Evolutionary conservation across 345 rosid species (phyloP).

Genomic region (Geranium brycei): DNA sequence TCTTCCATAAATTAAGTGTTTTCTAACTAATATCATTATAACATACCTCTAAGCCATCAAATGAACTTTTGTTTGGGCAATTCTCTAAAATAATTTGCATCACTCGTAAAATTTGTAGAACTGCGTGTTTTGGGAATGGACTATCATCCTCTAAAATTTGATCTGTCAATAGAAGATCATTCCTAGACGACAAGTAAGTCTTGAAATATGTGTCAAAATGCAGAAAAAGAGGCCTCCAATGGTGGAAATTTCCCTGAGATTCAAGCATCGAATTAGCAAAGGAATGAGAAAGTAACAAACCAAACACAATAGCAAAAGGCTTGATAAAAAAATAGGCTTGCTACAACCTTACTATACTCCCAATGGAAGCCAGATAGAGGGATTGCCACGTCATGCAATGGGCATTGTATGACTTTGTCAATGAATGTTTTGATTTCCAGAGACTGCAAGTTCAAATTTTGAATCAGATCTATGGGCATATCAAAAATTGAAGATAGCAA

Average conservation of each 20-base stretch:
- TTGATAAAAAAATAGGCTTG: not conserved
- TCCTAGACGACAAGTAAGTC: constrained; percentile 66
- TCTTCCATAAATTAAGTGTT: not conserved
- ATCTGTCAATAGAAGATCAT: constrained; percentile 71
- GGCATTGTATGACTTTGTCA: constrained; percentile 94
- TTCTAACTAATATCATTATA: not conserved
- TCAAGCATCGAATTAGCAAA: constrained; percentile 18
- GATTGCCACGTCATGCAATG: constrained; percentile 87
- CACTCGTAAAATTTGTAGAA: constrained; percentile 74
- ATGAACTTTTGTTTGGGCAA: constrained; percentile 77
- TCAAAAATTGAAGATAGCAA: not conserved
- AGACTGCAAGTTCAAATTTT: constrained; percentile 44
- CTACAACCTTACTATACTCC: constrained; percentile 74
- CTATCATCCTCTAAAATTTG: constrained; percentile 48
- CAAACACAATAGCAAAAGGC: not conserved
- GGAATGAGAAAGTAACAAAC: constrained; percentile 1
- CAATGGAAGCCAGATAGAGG: constrained; percentile 92
- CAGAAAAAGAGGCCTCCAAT: constrained; percentile 89
- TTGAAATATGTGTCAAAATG: constrained; percentile 90
- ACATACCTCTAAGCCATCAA: constrained; percentile 87
- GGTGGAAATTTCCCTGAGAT: constrained; percentile 85
- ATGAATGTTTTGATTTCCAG: constrained; percentile 76
- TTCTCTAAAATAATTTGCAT: constrained; percentile 88
- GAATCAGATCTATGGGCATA: constrained; percentile 7
- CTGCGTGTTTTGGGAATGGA: constrained; percentile 71